These are phyloP conservation scores for Serendipita sp. DNA, from an alignment of 768 basidiomycete genomes.

Conservation along the genomic window DNA sequence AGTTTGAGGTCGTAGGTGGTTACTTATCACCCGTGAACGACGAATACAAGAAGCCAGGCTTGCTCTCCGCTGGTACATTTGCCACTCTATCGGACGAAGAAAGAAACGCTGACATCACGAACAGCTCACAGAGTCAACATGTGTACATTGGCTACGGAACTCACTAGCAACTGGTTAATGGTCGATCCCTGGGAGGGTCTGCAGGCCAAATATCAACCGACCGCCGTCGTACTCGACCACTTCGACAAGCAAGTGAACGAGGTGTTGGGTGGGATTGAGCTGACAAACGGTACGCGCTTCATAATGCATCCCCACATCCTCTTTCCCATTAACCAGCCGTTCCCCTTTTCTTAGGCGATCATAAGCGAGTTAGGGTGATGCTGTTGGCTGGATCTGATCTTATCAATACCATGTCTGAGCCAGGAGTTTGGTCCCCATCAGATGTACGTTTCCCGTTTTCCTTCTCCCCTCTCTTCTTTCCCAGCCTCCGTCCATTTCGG, in stretches of 20 bases:
- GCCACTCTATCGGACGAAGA: neutral
- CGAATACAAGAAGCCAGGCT: constrained; percentile 90
- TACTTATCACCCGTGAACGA: constrained; percentile 95
- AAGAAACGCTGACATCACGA: neutral
- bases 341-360: constrained; percentile 31
- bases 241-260: constrained; percentile 91
- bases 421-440: constrained; percentile 88
- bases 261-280: constrained; percentile 55
- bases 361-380: constrained; percentile 67
- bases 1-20: constrained; percentile 87
- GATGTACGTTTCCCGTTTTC: constrained; percentile 47
- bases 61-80: constrained; percentile 36
- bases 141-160: constrained; percentile 79
- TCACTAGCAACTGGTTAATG: constrained; percentile 90
- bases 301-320: constrained; percentile 6
- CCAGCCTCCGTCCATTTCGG: constrained; percentile 10
- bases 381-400: constrained; percentile 95
- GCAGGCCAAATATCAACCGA: constrained; percentile 77
- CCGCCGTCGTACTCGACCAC: constrained; percentile 93
- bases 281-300: constrained; percentile 33
- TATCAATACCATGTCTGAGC: constrained; percentile 95
- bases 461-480: neutral
- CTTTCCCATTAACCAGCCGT: neutral
- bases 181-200: constrained; percentile 97
- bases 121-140: constrained; percentile 49